A percentile compares a stretch with the other conserved stretches of the same genome.
Conservation (phyloP, 768 basidiomycete genomes). For the Cyclocybe cylindracea region DNA sequence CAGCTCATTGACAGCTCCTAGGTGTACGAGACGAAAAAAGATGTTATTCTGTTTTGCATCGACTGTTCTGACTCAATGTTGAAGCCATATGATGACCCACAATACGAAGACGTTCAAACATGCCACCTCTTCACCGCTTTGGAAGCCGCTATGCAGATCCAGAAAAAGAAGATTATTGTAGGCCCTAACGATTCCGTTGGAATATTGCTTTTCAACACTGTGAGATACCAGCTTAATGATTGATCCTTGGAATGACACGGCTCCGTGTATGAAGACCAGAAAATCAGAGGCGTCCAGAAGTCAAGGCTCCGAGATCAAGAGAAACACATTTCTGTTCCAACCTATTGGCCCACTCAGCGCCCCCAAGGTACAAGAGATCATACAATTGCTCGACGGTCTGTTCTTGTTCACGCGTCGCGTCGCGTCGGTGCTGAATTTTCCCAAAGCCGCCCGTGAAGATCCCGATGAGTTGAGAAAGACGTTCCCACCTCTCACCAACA, state of each 20-base stretch:
- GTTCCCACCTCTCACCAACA: slow-evolving; percentile 66
- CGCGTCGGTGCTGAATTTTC: slow-evolving; percentile 5
- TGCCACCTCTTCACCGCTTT: slow-evolving; percentile 81
- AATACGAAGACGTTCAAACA: slow-evolving; percentile 65
- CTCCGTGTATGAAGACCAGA: slow-evolving; percentile 36
- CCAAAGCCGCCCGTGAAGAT: slow-evolving; percentile 65
- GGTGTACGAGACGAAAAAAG: slow-evolving; percentile 74
- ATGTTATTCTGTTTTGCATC: slow-evolving; percentile 94
- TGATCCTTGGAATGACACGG: neutral
- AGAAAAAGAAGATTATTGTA: slow-evolving; percentile 87
- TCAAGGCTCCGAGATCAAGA: slow-evolving; percentile 64
- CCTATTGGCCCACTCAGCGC: slow-evolving; percentile 78
- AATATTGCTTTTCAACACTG: slow-evolving; percentile 91
- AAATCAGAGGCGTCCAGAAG: slow-evolving; percentile 37
- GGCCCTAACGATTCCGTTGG: slow-evolving; percentile 91
- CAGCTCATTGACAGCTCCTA: slow-evolving; percentile 24
- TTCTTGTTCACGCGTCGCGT: slow-evolving; percentile 1
- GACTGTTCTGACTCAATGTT: slow-evolving; percentile 95
- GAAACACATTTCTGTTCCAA: slow-evolving; percentile 72
- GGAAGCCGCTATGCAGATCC: slow-evolving; percentile 81
- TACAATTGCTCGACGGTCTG: slow-evolving; percentile 76
- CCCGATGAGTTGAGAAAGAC: slow-evolving; percentile 51
- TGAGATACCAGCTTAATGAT: slow-evolving; percentile 37
- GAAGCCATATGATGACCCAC: slow-evolving; percentile 61
- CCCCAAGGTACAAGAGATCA: slow-evolving; percentile 77